Evolutionary conservation across 2,329 filamentous ascomycete genomes (phyloP), one percentile per base, ranked within the genome.

Genomic region (Ophiostoma ulmi): DNA sequence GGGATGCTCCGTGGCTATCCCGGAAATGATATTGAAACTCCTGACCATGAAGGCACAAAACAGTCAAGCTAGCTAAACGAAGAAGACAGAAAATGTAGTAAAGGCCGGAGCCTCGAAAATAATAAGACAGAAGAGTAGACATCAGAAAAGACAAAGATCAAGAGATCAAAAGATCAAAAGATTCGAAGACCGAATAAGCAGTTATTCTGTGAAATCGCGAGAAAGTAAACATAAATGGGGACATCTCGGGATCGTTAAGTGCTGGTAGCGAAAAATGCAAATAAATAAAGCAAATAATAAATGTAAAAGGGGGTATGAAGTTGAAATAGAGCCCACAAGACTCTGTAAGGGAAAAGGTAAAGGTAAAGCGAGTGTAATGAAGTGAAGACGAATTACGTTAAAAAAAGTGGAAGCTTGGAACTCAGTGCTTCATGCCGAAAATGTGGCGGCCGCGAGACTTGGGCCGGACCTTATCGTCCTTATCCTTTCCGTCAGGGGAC

Each of bases 391-490:
- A 66, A 35, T 64, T 26, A 17, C 4, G 13, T 31, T 70, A 70
- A 65, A 71, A 39, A 61, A 3, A 63, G 68, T 70, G 48, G 31
- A 38, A 69, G 13, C 41, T 31, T 31, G 31, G 39, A 26, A 22
- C 17, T 70, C 58, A 68, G 36, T 74, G 72, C 69, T 77, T 78
- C 65, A 75, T 75, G 72, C 89, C 85, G 79, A 94, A 94, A 76
- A 94, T 89, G 73, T 72, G 88, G 75, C 91, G 85, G 67, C 90
- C 88, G 73, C 90, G 88, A 38, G 91, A 93, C 81, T 94, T 94
- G 80, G 90, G 91, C 72, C 90, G 87, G 58, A 83, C 77, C 78
- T 91, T 92, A 79, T 90, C 91, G 67, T 84, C 85, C 39, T 91
- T 92, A 79, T 68, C 67, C 39, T 90, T 91, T 70, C 52, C 52